Base-by-base conservation (phyloP, 371 early-diverging fungal species). In the Apophysomyces trapeziformis region DNA sequence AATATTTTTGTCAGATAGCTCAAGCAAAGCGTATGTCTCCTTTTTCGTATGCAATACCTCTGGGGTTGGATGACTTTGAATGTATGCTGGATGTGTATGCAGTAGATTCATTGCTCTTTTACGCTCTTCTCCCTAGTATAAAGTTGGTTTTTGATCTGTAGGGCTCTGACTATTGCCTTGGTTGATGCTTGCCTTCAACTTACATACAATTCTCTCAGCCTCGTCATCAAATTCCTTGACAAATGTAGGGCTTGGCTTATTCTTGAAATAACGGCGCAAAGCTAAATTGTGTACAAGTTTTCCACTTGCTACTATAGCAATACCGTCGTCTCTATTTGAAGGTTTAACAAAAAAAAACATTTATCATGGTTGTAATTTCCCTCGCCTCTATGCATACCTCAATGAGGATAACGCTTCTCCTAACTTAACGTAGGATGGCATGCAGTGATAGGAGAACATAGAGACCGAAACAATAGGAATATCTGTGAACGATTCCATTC, bases 391-490 rank as follows among this genome's bases (percentile, higher is more conserved):
- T 9, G 13, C 4, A 66, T 73, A 78, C 78, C 78, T 68, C 6
- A 78, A 38, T 13, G 78, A 69, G 4, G 70, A 67, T 11, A 78
- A 62, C 9, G 73, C 78, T 65, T 68, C 66, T 14, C 78, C 78
- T 43, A 78, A 5, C 4, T 72, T 70, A 11, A 63, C 37, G 57
- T 78, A 73, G 41, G 65, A 57, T 9, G 18, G 12, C 69, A 75
- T 66, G 45, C 71, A 56, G 64, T 78, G 75, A 60, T 72, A 71
- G 14, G 47, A 54, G 37, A 72, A 78, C 1, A 70, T 74, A 5
- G 87, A 87, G 43, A 88, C 77, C 57, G 87, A 85, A 1, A 85
- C 76, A 50, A 88, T 76, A 0, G 89, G 87, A 57, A 88, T 83
- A n/a, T 75, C 70, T 36, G 83, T 82, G 14, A 78, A 74, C 13